These are phyloP conservation scores for Colletotrichum caudatum DNA, from an alignment of 2,329 filamentous ascomycete genomes.

Conservation along the genomic window DNA sequence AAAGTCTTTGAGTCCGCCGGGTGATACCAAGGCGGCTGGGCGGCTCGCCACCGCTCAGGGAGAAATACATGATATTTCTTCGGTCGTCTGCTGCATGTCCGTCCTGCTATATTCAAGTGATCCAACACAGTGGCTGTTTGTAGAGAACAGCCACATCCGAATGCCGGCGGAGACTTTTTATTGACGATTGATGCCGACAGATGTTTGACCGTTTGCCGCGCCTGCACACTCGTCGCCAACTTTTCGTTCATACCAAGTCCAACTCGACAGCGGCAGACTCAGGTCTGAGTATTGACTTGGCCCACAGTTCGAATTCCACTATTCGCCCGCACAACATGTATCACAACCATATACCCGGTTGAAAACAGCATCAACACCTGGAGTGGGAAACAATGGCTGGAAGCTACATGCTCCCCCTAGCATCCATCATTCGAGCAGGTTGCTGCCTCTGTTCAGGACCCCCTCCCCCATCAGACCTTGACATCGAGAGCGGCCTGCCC, in stretches of 20 bases:
- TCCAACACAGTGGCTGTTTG: neutral
- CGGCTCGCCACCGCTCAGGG: constrained; percentile 3
- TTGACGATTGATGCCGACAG: neutral
- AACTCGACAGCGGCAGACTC: neutral
- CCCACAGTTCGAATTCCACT: neutral
- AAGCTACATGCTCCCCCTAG: neutral
- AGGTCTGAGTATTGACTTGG: neutral
- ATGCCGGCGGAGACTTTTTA: neutral
- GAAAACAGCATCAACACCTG: neutral
- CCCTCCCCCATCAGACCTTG: neutral
- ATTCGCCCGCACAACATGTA: neutral
- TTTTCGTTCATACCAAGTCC: neutral
- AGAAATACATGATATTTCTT: constrained; percentile 27
- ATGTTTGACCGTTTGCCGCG: neutral
- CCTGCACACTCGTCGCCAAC: neutral
- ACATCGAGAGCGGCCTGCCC: neutral
- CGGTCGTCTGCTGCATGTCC: neutral
- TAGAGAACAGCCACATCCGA: neutral
- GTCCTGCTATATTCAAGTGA: neutral
- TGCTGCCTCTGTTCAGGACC: neutral
- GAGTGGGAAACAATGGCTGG: no score
- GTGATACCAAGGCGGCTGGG: neutral
- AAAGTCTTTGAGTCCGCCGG: constrained; percentile 11
- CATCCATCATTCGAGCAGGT: neutral
- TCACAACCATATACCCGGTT: neutral